Percentiles rank a stretch among this genome's conserved stretches.
These are phyloP conservation scores for Colletotrichum higginsianum DNA, from an alignment of 2,329 filamentous ascomycete genomes.

Conservation along the genomic window DNA sequence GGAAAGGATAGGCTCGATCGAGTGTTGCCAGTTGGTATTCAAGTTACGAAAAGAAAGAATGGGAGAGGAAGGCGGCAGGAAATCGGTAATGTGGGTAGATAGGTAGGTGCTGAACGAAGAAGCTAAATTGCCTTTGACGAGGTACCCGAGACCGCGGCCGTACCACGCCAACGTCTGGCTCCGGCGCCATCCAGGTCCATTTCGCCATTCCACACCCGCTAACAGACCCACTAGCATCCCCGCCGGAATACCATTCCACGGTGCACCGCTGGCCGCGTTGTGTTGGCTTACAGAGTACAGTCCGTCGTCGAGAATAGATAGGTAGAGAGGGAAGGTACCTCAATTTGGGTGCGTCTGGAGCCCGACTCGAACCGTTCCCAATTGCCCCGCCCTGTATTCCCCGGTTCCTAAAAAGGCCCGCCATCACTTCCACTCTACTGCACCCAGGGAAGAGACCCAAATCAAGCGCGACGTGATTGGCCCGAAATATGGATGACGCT, in stretches of 20 bases:
- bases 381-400: constrained; percentile 12
- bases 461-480: constrained; percentile 16
- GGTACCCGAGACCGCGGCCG: constrained; percentile 34
- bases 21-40: not conserved
- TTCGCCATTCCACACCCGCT: constrained; percentile 9
- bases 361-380: constrained; percentile 18
- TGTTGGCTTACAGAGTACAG: too few relatives aligned
- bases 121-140: constrained; percentile 31
- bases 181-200: constrained; percentile 11
- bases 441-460: not conserved
- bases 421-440: not conserved
- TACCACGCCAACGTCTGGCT: constrained; percentile 8
- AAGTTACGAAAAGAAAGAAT: constrained; percentile 5
- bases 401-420: constrained; percentile 17
- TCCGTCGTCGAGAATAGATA: too few relatives aligned
- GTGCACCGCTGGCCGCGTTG: not conserved
- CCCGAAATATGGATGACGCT: constrained; percentile 3
- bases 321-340: not conserved
- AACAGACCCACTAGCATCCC: not conserved
- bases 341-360: not conserved
- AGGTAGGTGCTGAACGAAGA: too few relatives aligned
- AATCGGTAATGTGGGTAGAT: not conserved
- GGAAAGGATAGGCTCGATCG: not conserved
- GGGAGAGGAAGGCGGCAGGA: not conserved
- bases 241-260: not conserved